Conservation (phyloP, 306 rosid species). For the Ormosia semicastrata region DNA sequence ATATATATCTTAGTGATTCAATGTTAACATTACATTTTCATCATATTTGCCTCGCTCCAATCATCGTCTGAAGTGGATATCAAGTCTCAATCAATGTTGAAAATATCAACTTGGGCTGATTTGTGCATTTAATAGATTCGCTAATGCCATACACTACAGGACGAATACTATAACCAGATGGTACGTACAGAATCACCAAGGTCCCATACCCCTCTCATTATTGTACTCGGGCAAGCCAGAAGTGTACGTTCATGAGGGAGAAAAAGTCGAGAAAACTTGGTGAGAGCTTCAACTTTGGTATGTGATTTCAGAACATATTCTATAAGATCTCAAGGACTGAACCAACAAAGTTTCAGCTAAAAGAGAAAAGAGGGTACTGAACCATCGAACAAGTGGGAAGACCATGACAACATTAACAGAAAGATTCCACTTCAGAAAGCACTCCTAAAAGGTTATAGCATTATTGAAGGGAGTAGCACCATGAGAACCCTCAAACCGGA, state of each 20-base stretch:
- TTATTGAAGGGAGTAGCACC: slow-evolving; percentile 30
- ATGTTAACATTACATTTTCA: neutral
- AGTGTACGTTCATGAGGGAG: slow-evolving; percentile 25
- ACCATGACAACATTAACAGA: slow-evolving; percentile 35
- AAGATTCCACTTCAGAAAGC: slow-evolving; percentile 59
- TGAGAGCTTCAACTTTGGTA: slow-evolving; percentile 22
- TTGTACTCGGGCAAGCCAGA: slow-evolving; percentile 24
- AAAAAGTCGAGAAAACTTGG: neutral
- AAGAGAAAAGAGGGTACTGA: neutral
- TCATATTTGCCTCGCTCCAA: neutral
- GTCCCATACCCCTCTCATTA: slow-evolving; percentile 29
- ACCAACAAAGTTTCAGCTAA: slow-evolving; percentile 20
- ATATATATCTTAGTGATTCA: neutral
- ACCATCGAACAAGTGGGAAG: slow-evolving; percentile 32
- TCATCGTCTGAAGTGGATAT: slow-evolving; percentile 3
- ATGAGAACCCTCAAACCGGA: slow-evolving; percentile 24
- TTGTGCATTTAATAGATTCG: slow-evolving; percentile 18
- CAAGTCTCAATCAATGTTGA: neutral
- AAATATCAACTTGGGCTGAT: slow-evolving; percentile 1
- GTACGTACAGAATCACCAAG: slow-evolving; percentile 32
- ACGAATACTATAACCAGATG: slow-evolving; percentile 16
- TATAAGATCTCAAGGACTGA: slow-evolving; percentile 20
- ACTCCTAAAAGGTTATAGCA: slow-evolving; percentile 32
- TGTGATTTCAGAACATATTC: slow-evolving; percentile 41
- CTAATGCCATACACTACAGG: slow-evolving; percentile 8